Percentiles rank a stretch among this genome's conserved stretches.
These are phyloP conservation scores for Plasmodium gallinaceum DNA, from an alignment of 169 alveolate species.

Conservation along the genomic window DNA sequence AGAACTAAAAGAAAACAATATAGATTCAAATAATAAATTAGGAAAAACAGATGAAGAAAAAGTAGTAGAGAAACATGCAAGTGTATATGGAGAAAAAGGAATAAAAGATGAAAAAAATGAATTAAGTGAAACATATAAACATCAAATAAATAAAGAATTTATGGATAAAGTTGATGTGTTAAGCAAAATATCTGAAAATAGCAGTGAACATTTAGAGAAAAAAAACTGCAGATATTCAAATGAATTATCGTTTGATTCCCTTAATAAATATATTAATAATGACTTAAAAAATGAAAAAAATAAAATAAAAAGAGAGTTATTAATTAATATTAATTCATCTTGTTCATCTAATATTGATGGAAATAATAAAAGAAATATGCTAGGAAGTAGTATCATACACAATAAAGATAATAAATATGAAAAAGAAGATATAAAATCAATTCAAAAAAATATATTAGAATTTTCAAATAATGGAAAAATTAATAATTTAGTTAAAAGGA, in stretches of 20 bases:
- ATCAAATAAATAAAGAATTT: not conserved
- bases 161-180: not conserved
- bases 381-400: too few relatives aligned
- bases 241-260: slow-evolving; percentile 18
- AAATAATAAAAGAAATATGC: too few relatives aligned
- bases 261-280: slow-evolving; percentile 29
- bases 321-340: too few relatives aligned
- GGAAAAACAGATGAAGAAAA: not conserved
- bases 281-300: slow-evolving; percentile 25
- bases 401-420: not conserved
- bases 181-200: slow-evolving; percentile 20
- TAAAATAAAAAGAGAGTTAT: not conserved
- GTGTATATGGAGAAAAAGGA: not conserved
- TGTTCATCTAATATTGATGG: too few relatives aligned
- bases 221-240: not conserved
- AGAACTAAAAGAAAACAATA: slow-evolving; percentile 8
- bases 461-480: not conserved
- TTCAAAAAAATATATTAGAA: slow-evolving; percentile 1
- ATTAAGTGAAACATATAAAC: not conserved
- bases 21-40: not conserved
- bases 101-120: not conserved
- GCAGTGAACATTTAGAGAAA: slow-evolving; percentile 31
- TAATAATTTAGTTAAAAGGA: not conserved
- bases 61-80: not conserved
- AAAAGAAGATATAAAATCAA: not conserved